Evolutionary conservation across 176 grass and related monocot genomes (phyloP), one percentile per base, ranked within the genome.

Genomic region (Pharus latifolius): DNA sequence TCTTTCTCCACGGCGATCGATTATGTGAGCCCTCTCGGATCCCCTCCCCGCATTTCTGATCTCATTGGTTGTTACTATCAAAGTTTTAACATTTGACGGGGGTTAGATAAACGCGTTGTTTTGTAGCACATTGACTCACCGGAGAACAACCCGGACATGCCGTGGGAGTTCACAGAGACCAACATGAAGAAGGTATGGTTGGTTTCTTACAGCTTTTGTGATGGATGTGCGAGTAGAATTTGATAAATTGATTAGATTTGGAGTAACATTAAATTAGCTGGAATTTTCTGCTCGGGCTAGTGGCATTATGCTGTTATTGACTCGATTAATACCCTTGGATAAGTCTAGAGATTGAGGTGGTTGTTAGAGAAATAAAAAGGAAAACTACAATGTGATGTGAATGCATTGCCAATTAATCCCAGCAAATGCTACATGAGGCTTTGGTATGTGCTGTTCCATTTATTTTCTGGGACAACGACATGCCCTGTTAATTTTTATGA

Each of bases 71-170:
- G n/a, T n/a, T n/a, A n/a, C n/a, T n/a, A n/a, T n/a, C n/a, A n/a
- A n/a, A n/a, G n/a, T n/a, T n/a, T n/a, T n/a, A n/a, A n/a, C n/a
- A n/a, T n/a, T n/a, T n/a, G n/a, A n/a, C n/a, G 38, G 12, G 38
- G 38, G 7, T 41, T 7, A 41, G 38, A 41, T 2, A 41, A 1
- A 41, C 6, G 9, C 12, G 3, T 41, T 41, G 5, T 1, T 41
- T 41, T 84, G 64, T 13, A 94, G 95, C 95, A 99, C 87, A 60
- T 99, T 63, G 87, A 99, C 76, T 94, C 95, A 32, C 90, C 90
- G 28, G 90, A 99, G 3, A 99, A 99, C 65, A 94, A 84, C 31
- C 72, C 87, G 3, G 64, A 82, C 53, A 60, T 77, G 73, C 83
- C 60, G 24, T 94, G 90, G 95, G 79, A 91, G 75, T 99, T 99